Conservation (phyloP, 2,329 filamentous ascomycete species). For the Xylariaceae sp. region DNA sequence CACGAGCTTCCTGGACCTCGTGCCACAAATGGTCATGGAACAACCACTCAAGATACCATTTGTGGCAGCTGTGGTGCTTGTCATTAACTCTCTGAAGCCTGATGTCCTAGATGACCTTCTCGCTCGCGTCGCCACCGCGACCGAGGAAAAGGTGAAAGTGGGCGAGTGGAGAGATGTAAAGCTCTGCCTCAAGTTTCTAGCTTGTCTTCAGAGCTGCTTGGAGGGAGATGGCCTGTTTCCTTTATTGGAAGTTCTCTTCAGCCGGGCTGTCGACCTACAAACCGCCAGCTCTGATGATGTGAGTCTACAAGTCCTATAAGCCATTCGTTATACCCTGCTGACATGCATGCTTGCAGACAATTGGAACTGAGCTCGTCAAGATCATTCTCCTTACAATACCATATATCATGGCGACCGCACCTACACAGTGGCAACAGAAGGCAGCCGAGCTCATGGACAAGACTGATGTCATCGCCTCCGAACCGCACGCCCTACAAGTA, state of each 20-base stretch:
- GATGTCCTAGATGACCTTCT: conserved; percentile 76
- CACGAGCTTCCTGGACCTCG: conserved; percentile 71
- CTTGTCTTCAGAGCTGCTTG: conserved; percentile 79
- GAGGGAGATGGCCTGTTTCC: conserved; percentile 85
- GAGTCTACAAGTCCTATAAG: conserved; percentile 41
- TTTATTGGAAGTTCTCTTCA: conserved; percentile 87
- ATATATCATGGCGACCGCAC: conserved; percentile 78
- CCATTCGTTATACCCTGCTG: neutral
- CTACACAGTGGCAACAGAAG: conserved; percentile 70
- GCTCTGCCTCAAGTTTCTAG: conserved; percentile 84
- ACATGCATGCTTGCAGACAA: conserved; percentile 48
- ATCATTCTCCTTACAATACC: conserved; percentile 94
- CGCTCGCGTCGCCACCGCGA: conserved; percentile 58
- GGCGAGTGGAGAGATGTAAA: conserved; percentile 93
- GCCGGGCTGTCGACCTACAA: conserved; percentile 87
- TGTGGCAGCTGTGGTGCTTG: conserved; percentile 78
- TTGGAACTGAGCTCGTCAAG: conserved; percentile 87
- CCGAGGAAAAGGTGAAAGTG: conserved; percentile 68
- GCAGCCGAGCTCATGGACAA: conserved; percentile 84
- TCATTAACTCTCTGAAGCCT: conserved; percentile 76
- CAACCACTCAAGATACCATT: conserved; percentile 99
- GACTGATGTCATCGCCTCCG: conserved; percentile 91
- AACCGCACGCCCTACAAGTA: conserved; percentile 80
- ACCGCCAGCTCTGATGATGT: conserved; percentile 92
- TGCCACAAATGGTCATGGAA: conserved; percentile 78